These are phyloP conservation scores for Neurospora sp. DNA, from an alignment of 495 filamentous ascomycete genomes.

Conservation along the genomic window DNA sequence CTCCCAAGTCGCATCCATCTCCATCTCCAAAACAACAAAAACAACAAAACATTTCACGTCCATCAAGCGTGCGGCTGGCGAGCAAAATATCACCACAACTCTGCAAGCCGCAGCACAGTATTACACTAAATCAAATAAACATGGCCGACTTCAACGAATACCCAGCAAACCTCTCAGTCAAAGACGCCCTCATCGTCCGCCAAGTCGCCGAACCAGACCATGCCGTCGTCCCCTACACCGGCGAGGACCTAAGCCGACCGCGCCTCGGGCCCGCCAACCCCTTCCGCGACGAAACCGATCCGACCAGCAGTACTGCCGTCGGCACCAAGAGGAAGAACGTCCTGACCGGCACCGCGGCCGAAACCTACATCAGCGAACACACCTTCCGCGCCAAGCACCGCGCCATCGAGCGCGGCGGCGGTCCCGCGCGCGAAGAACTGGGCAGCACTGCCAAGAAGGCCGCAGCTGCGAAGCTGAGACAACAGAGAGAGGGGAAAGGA, in stretches of 20 bases:
- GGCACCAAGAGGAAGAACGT: slow-evolving; percentile 76
- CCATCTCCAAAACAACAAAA: not conserved
- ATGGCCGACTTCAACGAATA: slow-evolving; percentile 49
- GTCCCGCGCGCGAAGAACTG: slow-evolving; percentile 30
- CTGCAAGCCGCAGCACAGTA: not conserved
- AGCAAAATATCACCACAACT: not conserved
- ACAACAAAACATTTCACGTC: not conserved
- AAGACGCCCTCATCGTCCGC: slow-evolving; percentile 44
- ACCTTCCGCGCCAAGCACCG: slow-evolving; percentile 77
- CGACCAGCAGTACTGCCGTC: not conserved
- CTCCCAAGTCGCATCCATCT: not conserved
- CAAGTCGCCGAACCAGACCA: slow-evolving; percentile 40
- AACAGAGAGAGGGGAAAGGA: slow-evolving; percentile 73
- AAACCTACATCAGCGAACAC: slow-evolving; percentile 78
- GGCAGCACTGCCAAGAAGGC: slow-evolving; percentile 48
- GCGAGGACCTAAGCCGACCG: slow-evolving; percentile 55
- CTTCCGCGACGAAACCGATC: slow-evolving; percentile 52
- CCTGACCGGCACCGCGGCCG: slow-evolving; percentile 78
- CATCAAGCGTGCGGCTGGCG: not conserved
- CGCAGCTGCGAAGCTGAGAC: slow-evolving; percentile 49
- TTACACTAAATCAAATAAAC: slow-evolving; percentile 8
- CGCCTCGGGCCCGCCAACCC: slow-evolving; percentile 68
- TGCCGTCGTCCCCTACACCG: slow-evolving; percentile 55
- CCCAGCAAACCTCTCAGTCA: slow-evolving; percentile 45
- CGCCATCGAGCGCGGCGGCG: slow-evolving; percentile 51